Evolutionary conservation across 2,329 filamentous ascomycete species (phyloP), one percentile per base, ranked within the genome.

Genomic region (Didymella arachidicola): DNA sequence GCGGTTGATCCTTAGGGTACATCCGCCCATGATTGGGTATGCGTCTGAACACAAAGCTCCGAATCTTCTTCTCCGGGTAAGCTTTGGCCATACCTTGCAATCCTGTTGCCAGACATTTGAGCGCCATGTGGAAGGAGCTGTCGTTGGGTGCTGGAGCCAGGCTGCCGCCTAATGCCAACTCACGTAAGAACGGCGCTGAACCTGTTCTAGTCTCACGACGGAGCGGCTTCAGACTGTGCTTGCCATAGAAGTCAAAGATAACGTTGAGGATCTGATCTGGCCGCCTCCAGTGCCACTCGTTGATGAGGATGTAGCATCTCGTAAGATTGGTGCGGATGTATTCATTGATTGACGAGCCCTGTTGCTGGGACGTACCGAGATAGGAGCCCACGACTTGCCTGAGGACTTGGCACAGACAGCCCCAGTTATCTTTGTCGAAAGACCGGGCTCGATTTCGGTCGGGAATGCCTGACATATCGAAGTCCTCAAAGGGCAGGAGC

Each of bases 161-260:
- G 1, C 67, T 72, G 8, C 80, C 80, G 16, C 77, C 70, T 16
- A 71, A 67, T 30, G 81, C 76, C 2, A 86, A 77, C 41, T 80
- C 66, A 51, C 85, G 80, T 18, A 88, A 79, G 58, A 87, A 87
- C 2, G 64, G 61, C 8, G 82, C 82, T 2, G 86, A 87, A 10
- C 81, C 82, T 51, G 74, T 78, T 43, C 71, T 77, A 58, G 83
- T 77, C 66, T 88, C 86, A 2, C 79, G 79, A 50, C 74, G 77
- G 51, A 88, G 73, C 52, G 84, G 80, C 41, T 78, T 76, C n/a
- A 87, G 74, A 16, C 75, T 77, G 38, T 83, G 82, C 38, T 77
- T 80, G 7, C 83, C 84, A 61, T 87, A 88, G 72, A 87, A 88
- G 69, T 87, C 84, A 62, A 86, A 87, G 0, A 86, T 71, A 0